Evolutionary conservation across 306 rosid species (phyloP), one percentile per base, ranked within the genome.

Genomic region (Lathyrus aphaca): DNA sequence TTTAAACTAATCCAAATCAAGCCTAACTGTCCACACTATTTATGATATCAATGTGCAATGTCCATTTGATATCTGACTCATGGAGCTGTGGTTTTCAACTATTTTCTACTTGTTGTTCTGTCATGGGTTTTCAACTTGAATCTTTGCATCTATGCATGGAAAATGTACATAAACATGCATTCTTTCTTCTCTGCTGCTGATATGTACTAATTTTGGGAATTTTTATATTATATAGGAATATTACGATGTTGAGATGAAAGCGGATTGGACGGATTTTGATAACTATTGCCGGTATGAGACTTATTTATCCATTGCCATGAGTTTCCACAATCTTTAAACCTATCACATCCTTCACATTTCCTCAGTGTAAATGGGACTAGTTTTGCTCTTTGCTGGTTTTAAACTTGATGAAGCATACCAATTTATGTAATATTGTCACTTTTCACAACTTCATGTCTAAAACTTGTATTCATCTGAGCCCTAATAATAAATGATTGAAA

Each of bases 211-310:
- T 59, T 29, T 67, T 73, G 29, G n/a, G 18, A 6, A 56, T 53
- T 76, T 79, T 21, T 8, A 63, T 82, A 23, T 72, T 71, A 16
- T 62, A 19, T 68, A 90, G 98, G 90, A 68, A 10, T 86, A 85
- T 58, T 70, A 66, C 53, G 81, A 80, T 79, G 72, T 86, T 43
- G 98, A 93, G 81, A 80, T 29, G 79, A 77, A 73, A 76, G 89
- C 87, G 23, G 84, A 84, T 73, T 90, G 96, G 96, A 54, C 68
- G 58, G 96, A 80, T 70, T 90, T 74, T 66, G 82, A 85, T 72
- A 80, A 85, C 70, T 88, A 90, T 84, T 93, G 90, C 88, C 62
- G 86, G 98, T 93, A 82, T 40, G 65, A 44, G 27, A 53, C 27
- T 62, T 72, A 23, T 69, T 62, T 56, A 62, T 45, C 64, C 42